Conservation (phyloP, 2,329 filamentous ascomycete species). For the Alternaria ethzedia region DNA sequence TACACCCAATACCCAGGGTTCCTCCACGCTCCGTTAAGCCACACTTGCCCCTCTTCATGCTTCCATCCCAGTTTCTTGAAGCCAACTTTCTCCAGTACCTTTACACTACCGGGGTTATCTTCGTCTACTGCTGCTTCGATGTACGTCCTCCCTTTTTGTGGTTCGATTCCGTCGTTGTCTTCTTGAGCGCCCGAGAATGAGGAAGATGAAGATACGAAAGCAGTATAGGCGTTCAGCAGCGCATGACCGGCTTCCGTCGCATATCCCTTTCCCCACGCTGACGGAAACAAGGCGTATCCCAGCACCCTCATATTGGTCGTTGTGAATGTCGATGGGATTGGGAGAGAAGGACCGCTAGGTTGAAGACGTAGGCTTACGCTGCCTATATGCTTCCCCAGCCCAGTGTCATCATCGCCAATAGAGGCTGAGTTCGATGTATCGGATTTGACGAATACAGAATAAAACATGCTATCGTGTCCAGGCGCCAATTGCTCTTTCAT, state of each 20-base stretch:
- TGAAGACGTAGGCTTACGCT: constrained; percentile 21
- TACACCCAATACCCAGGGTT: constrained; percentile 28
- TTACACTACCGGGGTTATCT: constrained; percentile 27
- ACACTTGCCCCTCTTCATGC: constrained; percentile 23
- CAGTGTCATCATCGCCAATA: background rate
- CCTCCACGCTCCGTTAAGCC: constrained; percentile 35
- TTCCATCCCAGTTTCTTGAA: constrained; percentile 34
- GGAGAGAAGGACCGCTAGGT: constrained; percentile 4
- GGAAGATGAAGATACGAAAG: background rate
- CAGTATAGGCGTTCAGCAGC: constrained; percentile 23
- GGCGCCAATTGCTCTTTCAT: constrained; percentile 20
- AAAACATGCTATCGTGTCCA: constrained; percentile 18
- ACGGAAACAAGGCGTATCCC: constrained; percentile 31
- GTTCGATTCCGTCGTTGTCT: background rate
- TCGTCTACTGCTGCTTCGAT: constrained; percentile 32
- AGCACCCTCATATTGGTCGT: constrained; percentile 19
- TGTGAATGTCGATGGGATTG: background rate
- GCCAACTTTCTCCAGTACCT: constrained; percentile 33
- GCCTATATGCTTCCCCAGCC: constrained; percentile 15
- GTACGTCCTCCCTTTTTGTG: constrained; percentile 19
- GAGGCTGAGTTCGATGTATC: background rate
- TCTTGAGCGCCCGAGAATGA: background rate
- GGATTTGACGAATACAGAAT: constrained; percentile 20
- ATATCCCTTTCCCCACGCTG: constrained; percentile 33
- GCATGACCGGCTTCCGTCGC: constrained; percentile 33